Conservation (phyloP, 2,329 filamentous ascomycete species). For the Botrytis fabae region DNA sequence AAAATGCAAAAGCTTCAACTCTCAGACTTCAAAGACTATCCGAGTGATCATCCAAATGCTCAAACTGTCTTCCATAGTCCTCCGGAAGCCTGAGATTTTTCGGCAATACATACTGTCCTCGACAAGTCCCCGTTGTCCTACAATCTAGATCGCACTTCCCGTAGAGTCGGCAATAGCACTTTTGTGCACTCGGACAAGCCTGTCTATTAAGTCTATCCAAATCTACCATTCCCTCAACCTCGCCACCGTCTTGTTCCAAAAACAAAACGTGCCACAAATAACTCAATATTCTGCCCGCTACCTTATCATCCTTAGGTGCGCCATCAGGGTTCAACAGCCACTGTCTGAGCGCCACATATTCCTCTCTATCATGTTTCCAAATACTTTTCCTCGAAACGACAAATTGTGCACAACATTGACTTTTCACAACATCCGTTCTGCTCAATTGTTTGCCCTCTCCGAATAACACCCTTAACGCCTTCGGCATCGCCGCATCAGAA, state of each 20-base stretch:
- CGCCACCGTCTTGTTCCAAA: conserved; percentile 31
- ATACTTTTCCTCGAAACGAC: conserved; percentile 51
- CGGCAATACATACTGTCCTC: conserved; percentile 32
- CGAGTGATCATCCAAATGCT: not conserved
- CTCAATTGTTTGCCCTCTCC: conserved; percentile 44
- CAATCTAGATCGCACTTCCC: conserved; percentile 33
- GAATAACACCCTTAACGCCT: conserved; percentile 42
- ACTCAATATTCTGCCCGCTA: conserved; percentile 49
- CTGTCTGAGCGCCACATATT: conserved; percentile 54
- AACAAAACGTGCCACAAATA: conserved; percentile 54
- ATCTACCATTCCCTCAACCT: conserved; percentile 22
- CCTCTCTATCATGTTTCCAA: conserved; percentile 49
- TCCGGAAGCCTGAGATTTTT: conserved; percentile 29
- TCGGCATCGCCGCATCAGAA: conserved; percentile 44
- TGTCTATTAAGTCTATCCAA: conserved; percentile 29
- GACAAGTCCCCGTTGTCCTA: conserved; percentile 27
- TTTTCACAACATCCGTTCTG: conserved; percentile 46
- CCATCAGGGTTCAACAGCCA: conserved; percentile 51
- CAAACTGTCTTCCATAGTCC: conserved; percentile 23
- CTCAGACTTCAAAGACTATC: not conserved
- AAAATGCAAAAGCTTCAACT: not conserved
- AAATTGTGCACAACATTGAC: conserved; percentile 59
- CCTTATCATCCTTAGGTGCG: conserved; percentile 46
- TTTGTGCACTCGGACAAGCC: conserved; percentile 32
- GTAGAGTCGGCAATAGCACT: conserved; percentile 36